phyloP scores from a whole-genome alignment of 345 rosid genomes.

The Camelina sativa region DNA sequence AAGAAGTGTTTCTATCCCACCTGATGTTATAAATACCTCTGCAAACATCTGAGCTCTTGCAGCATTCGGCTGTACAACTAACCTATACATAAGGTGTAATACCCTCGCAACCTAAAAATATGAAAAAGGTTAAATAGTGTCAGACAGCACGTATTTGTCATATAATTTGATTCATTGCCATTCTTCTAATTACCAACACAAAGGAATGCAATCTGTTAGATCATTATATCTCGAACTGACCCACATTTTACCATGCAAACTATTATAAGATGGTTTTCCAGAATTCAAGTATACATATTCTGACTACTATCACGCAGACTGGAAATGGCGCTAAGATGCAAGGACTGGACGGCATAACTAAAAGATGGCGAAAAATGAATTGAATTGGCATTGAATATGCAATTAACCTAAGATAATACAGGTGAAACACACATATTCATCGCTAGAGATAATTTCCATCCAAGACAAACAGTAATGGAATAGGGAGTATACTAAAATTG shows the following conservation, averaged over 20 bases:
- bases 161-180: conserved; percentile 18
- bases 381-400: conserved; percentile 8
- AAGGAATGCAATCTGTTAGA: conserved; percentile 18
- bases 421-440: conserved; percentile 5
- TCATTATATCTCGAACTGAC: conserved; percentile 24
- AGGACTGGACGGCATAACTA: conserved; percentile 24
- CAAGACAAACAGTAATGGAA: conserved; percentile 16
- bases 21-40: conserved; percentile 76
- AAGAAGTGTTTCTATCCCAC: conserved; percentile 97
- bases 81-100: conserved; percentile 84
- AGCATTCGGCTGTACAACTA: conserved; percentile 94
- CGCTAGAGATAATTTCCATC: conserved; percentile 3
- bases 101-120: conserved; percentile 83
- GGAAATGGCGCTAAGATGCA: conserved; percentile 2
- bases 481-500: not conserved
- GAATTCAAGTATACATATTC: conserved; percentile 19
- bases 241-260: conserved; percentile 23
- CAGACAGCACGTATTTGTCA: conserved; percentile 10
- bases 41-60: conserved; percentile 79
- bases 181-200: conserved; percentile 27
- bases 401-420: conserved; percentile 24
- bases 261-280: conserved; percentile 24
- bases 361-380: not conserved
- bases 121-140: conserved; percentile 31
- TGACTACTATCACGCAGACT: conserved; percentile 3